Evolutionary conservation across 2,329 filamentous ascomycete genomes (phyloP), one percentile per base, ranked within the genome.

Genomic region (Hypoxylon sp.): DNA sequence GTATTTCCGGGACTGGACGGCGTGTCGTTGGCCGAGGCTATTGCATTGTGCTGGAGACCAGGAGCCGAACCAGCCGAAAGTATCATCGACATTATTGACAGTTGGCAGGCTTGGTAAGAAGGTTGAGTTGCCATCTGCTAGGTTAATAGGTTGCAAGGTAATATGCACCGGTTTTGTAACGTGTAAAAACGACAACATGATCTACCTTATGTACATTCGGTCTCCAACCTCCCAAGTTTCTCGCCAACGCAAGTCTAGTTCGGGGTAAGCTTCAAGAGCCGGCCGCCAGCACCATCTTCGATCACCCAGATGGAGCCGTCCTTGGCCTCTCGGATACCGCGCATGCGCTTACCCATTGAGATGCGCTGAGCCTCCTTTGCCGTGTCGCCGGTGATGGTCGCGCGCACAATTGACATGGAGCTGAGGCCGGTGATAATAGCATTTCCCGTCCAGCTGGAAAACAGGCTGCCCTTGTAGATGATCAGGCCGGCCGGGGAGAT

Each of bases 401-500:
- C 74, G 62, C 74, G 72, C 51, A 76, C 74, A 13, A 76, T 56
- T 6, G 51, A 52, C 50, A 71, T 70, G 2, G 73, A 62, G 62
- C 68, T 67, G 64, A 76, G 73, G 51, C 69, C 69, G 57, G 63
- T 69, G 69, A 76, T 76, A 63, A 76, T 69, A 58, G 72, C 73
- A 54, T 76, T 75, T 69, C 74, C 74, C 68, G 62, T 75, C 73
- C 73, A 76, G 64, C 56, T 66, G 65, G 73, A 43, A 51, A 76
- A 76, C 64, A 76, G 69, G 65, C 68, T 50, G 60, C 74, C 74
- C 68, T 75, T 76, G 71, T 76, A 76, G 69, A 76, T 73, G 66
- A 76, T 73, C 68, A 76, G 46, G 66, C 74, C 69, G 64, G 69
- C 73, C 7, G 74, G 74, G 43, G 74, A 76, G 70, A 76, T 76